Conservation (phyloP, 2,329 filamentous ascomycete species). For the Alternaria brassicae region DNA sequence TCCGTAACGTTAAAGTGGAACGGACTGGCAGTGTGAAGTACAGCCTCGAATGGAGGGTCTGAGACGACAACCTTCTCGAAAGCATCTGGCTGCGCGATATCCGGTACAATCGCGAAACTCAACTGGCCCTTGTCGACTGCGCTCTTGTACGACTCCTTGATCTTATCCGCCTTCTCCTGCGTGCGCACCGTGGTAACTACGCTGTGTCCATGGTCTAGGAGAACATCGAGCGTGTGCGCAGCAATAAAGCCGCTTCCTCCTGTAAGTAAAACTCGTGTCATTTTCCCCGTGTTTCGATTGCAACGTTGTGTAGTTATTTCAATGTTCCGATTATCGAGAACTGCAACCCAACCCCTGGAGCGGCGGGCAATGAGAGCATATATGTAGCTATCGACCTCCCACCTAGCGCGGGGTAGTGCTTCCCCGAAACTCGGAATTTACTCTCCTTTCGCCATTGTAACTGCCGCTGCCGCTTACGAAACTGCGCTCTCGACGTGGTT, state of each 20-base stretch:
- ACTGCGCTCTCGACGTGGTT: slow-evolving; percentile 6
- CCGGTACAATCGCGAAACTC: slow-evolving; percentile 71
- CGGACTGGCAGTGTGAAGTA: slow-evolving; percentile 61
- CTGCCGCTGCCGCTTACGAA: slow-evolving; percentile 19
- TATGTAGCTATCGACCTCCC: slow-evolving; percentile 14
- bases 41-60: slow-evolving; percentile 71
- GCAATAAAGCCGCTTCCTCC: slow-evolving; percentile 71
- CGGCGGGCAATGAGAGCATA: slow-evolving; percentile 15
- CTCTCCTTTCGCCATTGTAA: slow-evolving; percentile 14
- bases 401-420: slow-evolving; percentile 25
- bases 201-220: slow-evolving; percentile 64
- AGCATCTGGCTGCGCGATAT: slow-evolving; percentile 73
- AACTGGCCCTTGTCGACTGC: slow-evolving; percentile 63
- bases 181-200: slow-evolving; percentile 70
- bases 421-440: slow-evolving; percentile 18
- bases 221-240: slow-evolving; percentile 67
- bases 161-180: slow-evolving; percentile 67
- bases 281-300: slow-evolving; percentile 17
- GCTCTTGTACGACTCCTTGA: slow-evolving; percentile 61
- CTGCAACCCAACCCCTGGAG: too few species aligned
- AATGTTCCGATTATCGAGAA: too few species aligned
- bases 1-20: slow-evolving; percentile 77
- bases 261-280: slow-evolving; percentile 52
- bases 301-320: neutral
- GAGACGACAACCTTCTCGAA: slow-evolving; percentile 69